Base-by-base conservation (phyloP, 495 filamentous ascomycete species). In the Penicillium nucicola region DNA sequence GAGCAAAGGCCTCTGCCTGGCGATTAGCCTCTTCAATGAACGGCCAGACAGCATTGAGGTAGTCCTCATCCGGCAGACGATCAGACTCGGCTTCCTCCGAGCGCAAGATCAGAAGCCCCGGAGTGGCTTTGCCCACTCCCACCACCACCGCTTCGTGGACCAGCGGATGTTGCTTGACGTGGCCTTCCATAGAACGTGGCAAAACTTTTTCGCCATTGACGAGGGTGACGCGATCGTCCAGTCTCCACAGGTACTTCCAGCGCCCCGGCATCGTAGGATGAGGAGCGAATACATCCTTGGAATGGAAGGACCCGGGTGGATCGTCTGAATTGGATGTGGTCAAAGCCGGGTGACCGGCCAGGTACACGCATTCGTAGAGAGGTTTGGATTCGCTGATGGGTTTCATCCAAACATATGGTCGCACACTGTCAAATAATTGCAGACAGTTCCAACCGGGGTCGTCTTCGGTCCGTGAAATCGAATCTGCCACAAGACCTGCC, bases 181-280 rank as follows among this genome's bases (percentile, higher is more conserved):
- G 61, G 1, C 80, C 78, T 58, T 89, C 86, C 39, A 85, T 80
- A 0, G 74, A 65, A 4, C 86, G 53, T 0, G 86, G 84, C n/a
- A 85, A 67, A 0, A 87, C 76, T 48, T 90, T 90, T 56, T 89
- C 85, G 0, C 86, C 86, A 48, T 82, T 89, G 5, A 78, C 57
- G 7, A 89, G 74, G 0, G 79, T 84, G 11, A 89, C 73, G 2
- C 77, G 70, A 53, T 87, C 83, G 47, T 90, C 87, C 2, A 79
- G 57, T 5, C 86, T 74, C 4, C 72, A 76, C 15, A 80, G 58
- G 46, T 85, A 87, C 53, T 85, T 88, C 80, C 84, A 90, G 4
- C 77, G 73, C 48, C 77, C 68, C 1, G 74, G 64, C n/a, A 82
- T 76, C 6, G 73, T 77, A 0, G 83, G 79, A 45, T 88, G 85